Percentiles rank a stretch among this genome's conserved stretches.
phyloP scores from a whole-genome alignment of 2,329 filamentous ascomycete genomes.

The Monosporascus sp. region DNA sequence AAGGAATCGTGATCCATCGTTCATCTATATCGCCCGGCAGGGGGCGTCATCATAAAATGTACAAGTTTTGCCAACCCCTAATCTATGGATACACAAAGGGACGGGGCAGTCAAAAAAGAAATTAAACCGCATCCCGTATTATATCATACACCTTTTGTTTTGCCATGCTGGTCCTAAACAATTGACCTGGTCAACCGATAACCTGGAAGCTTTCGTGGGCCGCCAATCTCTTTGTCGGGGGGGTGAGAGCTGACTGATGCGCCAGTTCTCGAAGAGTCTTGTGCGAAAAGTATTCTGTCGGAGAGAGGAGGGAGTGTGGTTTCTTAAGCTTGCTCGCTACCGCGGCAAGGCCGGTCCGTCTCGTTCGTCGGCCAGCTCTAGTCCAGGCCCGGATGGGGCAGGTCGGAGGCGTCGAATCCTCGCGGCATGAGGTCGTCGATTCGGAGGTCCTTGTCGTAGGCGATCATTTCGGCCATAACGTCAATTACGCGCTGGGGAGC shows the following conservation, averaged over 20 bases:
- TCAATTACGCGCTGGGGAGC: slow-evolving; percentile 73
- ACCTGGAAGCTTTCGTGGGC: too few species aligned
- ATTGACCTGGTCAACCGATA: too few species aligned
- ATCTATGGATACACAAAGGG: background rate
- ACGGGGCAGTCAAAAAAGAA: background rate
- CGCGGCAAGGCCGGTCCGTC: background rate
- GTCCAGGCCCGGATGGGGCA: slow-evolving; percentile 50
- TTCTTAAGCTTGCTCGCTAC: background rate
- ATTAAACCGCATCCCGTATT: slow-evolving; percentile 11
- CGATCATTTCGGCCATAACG: slow-evolving; percentile 96
- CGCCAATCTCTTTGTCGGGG: too few species aligned
- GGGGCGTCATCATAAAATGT: background rate
- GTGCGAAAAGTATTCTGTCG: too few species aligned
- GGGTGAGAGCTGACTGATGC: too few species aligned
- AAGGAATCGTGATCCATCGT: background rate
- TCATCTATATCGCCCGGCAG: background rate
- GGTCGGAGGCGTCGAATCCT: slow-evolving; percentile 35
- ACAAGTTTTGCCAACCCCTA: background rate
- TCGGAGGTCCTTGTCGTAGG: slow-evolving; percentile 71
- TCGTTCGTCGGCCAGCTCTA: slow-evolving; percentile 26
- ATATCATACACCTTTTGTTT: slow-evolving; percentile 21
- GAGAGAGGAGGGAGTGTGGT: too few species aligned
- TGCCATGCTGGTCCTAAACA: too few species aligned
- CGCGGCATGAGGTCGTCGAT: slow-evolving; percentile 33
- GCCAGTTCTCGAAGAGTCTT: too few species aligned